These are phyloP conservation scores for Yarrowia keelungensis DNA, from an alignment of 805 yeast species.

Conservation along the genomic window DNA sequence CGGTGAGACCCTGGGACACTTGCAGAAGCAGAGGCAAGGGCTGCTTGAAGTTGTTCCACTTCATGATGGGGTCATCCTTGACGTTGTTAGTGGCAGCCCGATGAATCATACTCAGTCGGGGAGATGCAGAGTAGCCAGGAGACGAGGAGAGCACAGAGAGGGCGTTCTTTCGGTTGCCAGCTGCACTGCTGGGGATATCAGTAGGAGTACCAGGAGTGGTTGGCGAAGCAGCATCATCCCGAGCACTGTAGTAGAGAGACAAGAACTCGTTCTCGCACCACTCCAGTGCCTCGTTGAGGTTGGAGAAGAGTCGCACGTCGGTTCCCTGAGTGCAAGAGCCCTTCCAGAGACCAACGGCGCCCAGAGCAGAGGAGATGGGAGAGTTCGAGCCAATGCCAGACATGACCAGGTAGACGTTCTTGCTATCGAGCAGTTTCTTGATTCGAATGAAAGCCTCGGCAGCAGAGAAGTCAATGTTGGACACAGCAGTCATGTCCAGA, in stretches of 20 bases:
- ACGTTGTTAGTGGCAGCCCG: conserved; percentile 50
- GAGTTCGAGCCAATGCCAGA: conserved; percentile 77
- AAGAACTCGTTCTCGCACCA: conserved; percentile 96
- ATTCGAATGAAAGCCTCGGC: conserved; percentile 94
- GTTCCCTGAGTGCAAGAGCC: conserved; percentile 50
- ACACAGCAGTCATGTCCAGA: conserved; percentile 83
- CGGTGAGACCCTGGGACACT: conserved; percentile 62
- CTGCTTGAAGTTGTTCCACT: conserved; percentile 53
- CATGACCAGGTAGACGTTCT: conserved; percentile 72
- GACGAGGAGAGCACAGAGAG: conserved; percentile 8
- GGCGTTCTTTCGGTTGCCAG: conserved; percentile 11
- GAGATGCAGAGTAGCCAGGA: conserved; percentile 45
- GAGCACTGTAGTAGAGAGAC: conserved; percentile 60
- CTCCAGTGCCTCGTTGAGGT: conserved; percentile 86
- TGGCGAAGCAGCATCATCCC: conserved; percentile 43
- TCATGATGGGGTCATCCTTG: conserved; percentile 46
- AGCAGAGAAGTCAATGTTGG: conserved; percentile 86
- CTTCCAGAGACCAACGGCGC: conserved; percentile 83
- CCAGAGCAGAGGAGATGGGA: conserved; percentile 70
- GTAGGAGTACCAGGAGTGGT: conserved; percentile 1
- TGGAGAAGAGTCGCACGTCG: conserved; percentile 68
- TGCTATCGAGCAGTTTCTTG: conserved; percentile 74
- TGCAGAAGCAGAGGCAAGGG: conserved; percentile 72
- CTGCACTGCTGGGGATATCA: conserved; percentile 17
- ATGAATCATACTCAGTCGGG: conserved; percentile 45